Base-by-base conservation (phyloP, 768 basidiomycete species). In the Boletus patriciae region DNA sequence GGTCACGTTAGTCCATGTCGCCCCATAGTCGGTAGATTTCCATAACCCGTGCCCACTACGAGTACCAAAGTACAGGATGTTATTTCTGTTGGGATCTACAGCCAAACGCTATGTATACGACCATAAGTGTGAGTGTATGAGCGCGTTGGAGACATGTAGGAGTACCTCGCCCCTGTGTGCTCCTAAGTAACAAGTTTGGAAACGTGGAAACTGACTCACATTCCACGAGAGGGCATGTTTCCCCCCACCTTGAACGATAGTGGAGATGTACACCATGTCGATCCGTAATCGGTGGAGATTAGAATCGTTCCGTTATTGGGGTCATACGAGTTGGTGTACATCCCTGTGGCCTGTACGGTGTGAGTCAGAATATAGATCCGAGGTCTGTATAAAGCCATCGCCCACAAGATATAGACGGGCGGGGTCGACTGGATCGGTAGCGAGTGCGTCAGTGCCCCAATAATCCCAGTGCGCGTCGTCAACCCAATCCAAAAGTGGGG, bases 181-280 rank as follows among this genome's bases (percentile, higher is more conserved):
- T 42, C 4, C 9, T 60, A 2, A 58, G 49, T 16, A 23, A 42
- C 23, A 38, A 16, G 12, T 15, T 48, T 47, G 16, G 7, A 38
- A 2, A 31, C 3, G 13, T 38, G 33, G n/a, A 38, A n/a, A 31
- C 12, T 46, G 11, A 64, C 72, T 70, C 57, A 78, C 79, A 85
- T 80, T 64, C 84, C 86, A 65, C 85, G 82, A 54, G 60, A 52
- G 16, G 46, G 49, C 56, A 57, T 48, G 49, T 75, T 76, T 13
- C 84, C 84, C 33, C 85, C 84, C 33, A 85, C 80, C 60, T 87
- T 87, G 77, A 87, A 86, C 1, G 85, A 80, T 0, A 88, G 69
- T 8, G 67, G 61, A 7, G 82, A 79, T 3, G 77, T 60, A 1
- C 77, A 80, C 64, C 79, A 88, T 0, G 82, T 82, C n/a, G 75